Evolutionary conservation across 805 yeast genomes (phyloP).

Genomic region (Pichia heedii): DNA sequence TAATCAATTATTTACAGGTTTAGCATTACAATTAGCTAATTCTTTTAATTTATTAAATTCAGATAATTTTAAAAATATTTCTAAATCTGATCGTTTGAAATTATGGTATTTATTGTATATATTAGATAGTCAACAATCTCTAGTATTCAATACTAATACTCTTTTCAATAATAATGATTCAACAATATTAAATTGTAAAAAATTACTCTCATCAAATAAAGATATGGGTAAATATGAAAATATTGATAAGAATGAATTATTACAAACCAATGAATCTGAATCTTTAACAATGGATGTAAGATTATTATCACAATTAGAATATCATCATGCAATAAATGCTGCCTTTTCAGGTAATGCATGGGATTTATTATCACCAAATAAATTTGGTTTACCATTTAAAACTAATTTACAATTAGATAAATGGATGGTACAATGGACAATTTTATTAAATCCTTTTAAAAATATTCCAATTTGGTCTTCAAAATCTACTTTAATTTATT

Average conservation of each 20-base stretch:
- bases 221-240: neutral
- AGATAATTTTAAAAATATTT: constrained; percentile 2
- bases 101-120: constrained; percentile 61
- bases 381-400: constrained; percentile 61
- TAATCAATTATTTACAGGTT: constrained; percentile 55
- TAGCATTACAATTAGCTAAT: constrained; percentile 59
- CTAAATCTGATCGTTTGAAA: constrained; percentile 36
- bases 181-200: constrained; percentile 34
- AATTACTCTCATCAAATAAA: constrained; percentile 22
- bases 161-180: constrained; percentile 40
- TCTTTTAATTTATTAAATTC: constrained; percentile 37
- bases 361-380: constrained; percentile 50
- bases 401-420: constrained; percentile 58
- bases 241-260: neutral
- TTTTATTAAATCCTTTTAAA: constrained; percentile 49
- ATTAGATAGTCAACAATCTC: constrained; percentile 60
- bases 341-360: constrained; percentile 42
- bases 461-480: constrained; percentile 52
- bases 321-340: constrained; percentile 52
- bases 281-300: constrained; percentile 33
- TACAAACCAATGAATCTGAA: constrained; percentile 24
- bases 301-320: constrained; percentile 58
- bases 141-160: constrained; percentile 50
- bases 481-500: constrained; percentile 59
- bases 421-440: constrained; percentile 81